Base-by-base conservation (phyloP, 768 basidiomycete species). In the Boletus fagicola region DNA sequence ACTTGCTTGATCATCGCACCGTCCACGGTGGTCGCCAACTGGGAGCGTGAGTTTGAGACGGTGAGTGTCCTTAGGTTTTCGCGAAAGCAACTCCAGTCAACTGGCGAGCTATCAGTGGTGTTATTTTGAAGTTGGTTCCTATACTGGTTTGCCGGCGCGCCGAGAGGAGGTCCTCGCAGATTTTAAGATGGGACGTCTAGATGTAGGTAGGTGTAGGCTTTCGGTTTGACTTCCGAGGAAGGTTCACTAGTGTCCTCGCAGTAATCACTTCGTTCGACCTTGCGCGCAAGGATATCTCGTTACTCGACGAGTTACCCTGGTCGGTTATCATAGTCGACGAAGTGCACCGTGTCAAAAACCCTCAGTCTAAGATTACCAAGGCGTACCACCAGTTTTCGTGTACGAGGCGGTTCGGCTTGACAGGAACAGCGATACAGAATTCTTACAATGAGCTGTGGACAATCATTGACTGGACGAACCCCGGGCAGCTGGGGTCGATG, bases 391-490 rank as follows among this genome's bases (percentile, higher is more conserved):
- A 78, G 50, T 91, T 97, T 64, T 47, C 70, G 0, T 93, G 90
- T 66, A 62, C 60, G 30, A 71, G 76, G 16, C 86, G 95, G 3
- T 93, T 96, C 63, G 96, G 93, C 0, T 76, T 98, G 45, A 97
- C 94, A 0, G 94, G 91, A 9, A 83, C 80, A n/a, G 80, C 85
- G 10, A 81, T 89, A 36, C 96, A 98, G 67, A 99, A 98, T 63
- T 83, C 85, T 1, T 94, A 95, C 67, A 80, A 83, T 43, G 96
- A 98, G 69, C 77, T 98, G 63, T 95, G 93, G 90, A 90, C 92
- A 1, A 85, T 99, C 35, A 74, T 98, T 33, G 85, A 96, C 67
- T 98, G 93, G 90, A 88, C 88, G n/a, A 89, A 87, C 58, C 93
- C 94, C 0, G 90, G 87, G 0, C 75, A 76, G 26, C 71, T 96